Conservation (phyloP, 139 green algal genomes). For the Auxenochlorella pyrenoidosa region DNA sequence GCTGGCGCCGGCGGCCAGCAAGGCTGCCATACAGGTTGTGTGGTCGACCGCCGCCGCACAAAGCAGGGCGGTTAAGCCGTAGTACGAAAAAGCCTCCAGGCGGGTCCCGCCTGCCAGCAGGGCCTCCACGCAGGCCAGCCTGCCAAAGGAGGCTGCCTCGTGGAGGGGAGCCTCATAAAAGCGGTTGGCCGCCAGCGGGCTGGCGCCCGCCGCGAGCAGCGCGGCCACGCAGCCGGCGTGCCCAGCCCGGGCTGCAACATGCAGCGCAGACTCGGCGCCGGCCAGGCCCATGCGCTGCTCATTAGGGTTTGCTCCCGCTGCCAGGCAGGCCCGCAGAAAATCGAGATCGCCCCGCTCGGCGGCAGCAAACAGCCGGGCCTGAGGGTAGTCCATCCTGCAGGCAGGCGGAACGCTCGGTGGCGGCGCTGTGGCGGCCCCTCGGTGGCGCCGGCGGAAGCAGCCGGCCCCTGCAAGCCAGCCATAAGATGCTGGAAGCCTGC, state of each 20-base stretch:
- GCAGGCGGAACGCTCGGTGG: too few relatives aligned
- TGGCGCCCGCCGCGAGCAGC: neutral
- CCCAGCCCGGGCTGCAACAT: neutral
- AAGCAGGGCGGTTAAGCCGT: too few relatives aligned
- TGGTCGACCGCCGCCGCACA: too few relatives aligned
- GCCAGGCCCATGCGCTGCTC: neutral
- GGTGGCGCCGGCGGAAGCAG: too few relatives aligned
- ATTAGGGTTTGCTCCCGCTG: neutral
- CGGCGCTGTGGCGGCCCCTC: too few relatives aligned
- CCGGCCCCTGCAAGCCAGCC: too few relatives aligned
- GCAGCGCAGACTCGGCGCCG: neutral
- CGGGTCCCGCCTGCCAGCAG: too few relatives aligned
- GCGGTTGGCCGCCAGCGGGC: neutral
- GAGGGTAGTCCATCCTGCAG: neutral
- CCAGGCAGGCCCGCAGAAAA: neutral
- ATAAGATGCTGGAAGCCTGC: too few relatives aligned
- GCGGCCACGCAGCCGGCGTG: neutral
- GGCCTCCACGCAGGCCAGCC: too few relatives aligned
- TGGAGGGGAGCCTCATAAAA: neutral
- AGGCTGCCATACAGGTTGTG: too few relatives aligned
- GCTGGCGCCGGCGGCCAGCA: neutral
- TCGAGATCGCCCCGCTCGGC: neutral
- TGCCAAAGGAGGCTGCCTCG: neutral
- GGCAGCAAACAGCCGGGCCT: neutral
- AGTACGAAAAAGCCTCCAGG: too few relatives aligned